phyloP scores from a whole-genome alignment of 139 green algal species.

The Coelastrella sp. region DNA sequence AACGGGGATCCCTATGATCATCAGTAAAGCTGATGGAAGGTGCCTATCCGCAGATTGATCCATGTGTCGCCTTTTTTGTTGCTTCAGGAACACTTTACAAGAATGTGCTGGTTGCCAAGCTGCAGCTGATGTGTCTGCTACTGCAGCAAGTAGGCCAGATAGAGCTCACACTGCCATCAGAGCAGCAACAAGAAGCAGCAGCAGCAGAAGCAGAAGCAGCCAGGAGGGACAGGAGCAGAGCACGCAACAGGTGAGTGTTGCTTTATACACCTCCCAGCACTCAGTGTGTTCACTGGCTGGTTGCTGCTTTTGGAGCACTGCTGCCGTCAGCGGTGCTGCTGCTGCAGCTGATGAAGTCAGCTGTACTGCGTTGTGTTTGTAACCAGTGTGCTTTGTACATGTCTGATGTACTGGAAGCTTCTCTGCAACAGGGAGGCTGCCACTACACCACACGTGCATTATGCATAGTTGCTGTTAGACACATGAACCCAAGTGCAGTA shows the following conservation, averaged over 20 bases:
- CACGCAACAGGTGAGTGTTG: background rate
- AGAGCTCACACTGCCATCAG: background rate
- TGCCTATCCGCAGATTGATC: too few relatives aligned
- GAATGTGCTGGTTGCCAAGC: background rate
- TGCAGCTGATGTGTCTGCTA: slow-evolving; percentile 20
- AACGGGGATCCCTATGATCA: too few relatives aligned
- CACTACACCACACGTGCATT: too few relatives aligned
- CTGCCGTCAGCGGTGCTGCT: background rate
- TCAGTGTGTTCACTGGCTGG: background rate
- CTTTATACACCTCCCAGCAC: background rate
- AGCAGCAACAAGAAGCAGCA: background rate
- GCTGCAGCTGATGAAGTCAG: too few relatives aligned
- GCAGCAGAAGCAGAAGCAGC: background rate
- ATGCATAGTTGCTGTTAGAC: too few relatives aligned
- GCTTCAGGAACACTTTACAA: background rate
- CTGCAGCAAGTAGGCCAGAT: background rate
- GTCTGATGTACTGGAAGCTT: too few relatives aligned
- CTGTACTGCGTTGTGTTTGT: too few relatives aligned
- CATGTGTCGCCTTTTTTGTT: background rate
- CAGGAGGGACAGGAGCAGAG: background rate
- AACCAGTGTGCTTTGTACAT: too few relatives aligned
- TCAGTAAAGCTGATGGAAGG: too few relatives aligned
- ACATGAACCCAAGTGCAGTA: too few relatives aligned
- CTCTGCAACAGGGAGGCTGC: too few relatives aligned
- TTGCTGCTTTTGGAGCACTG: background rate